Evolutionary conservation across 139 green algal genomes (phyloP), one percentile per base, ranked within the genome.

Genomic region (Coelastrella sp.): DNA sequence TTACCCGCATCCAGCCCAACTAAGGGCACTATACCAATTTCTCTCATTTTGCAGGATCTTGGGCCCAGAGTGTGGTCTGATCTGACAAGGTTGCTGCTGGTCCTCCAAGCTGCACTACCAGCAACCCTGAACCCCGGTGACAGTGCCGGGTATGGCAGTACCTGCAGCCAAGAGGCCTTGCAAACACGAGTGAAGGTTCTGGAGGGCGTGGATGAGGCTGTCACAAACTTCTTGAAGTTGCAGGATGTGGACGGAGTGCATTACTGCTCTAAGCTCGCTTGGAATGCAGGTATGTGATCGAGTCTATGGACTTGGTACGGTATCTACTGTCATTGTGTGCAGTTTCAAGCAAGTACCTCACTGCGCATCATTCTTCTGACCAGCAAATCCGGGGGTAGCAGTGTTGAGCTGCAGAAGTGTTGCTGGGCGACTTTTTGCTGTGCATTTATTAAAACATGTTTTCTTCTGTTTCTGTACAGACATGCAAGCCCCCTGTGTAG

Each of bases 221-320:
- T 89, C 14, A 19, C 60, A 10, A 17, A 59, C 4, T 93, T 94
- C 54, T 7, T 91, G 83, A 79, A 89, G 54, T 78, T 95, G n/a
- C 77, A 84, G 3, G 95, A 96, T 60, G 91, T 94, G 17, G 88
- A 93, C 60, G 95, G 94, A 54, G 86, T 95, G 16, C 95, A 97
- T 74, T 92, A 94, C 73, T 89, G 91, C n/a, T 80, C 83, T 8
- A 87, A 92, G 3, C 91, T 97, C 23, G 92, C 92, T 56, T 97
- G 95, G 95, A 96, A 95, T 81, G 91, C 94, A 66, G 89, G 89
- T 89, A 58, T 3, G 88, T 19, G 61, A 17, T 17, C 10, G 61
- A 10, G 7, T 68, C 7, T 68, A 10, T 68, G 7, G 61, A 10
- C n/a, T n/a, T n/a, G n/a, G n/a, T n/a, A n/a, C n/a, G n/a, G n/a